Conservation (phyloP, 1,139 yeast genomes). For the Tardiomyces blankii region DNA sequence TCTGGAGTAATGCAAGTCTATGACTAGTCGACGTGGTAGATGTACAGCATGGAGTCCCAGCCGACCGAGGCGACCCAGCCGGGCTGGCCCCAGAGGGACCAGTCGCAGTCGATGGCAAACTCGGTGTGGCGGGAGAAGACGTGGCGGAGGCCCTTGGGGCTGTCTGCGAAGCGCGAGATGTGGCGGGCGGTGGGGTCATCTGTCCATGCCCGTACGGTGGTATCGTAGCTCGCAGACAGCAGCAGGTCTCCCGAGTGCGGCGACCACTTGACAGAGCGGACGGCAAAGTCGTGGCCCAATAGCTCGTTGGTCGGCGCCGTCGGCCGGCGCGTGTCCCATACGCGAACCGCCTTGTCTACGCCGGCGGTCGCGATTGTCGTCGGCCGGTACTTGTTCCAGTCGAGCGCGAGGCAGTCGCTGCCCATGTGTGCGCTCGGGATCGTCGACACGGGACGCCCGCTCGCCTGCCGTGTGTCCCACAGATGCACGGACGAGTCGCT, state of each 20-base stretch:
- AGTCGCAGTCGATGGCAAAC: slow-evolving; percentile 91
- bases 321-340: slow-evolving; percentile 75
- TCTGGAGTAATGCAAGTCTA: no score
- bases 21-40: slow-evolving; percentile 38
- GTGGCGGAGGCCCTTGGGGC: slow-evolving; percentile 38
- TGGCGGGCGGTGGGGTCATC: slow-evolving; percentile 30
- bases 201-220: slow-evolving; percentile 82
- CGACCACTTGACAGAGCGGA: slow-evolving; percentile 74
- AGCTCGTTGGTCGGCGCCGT: slow-evolving; percentile 64
- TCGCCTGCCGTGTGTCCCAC: slow-evolving; percentile 59
- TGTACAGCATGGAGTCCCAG: slow-evolving; percentile 91
- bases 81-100: slow-evolving; percentile 93
- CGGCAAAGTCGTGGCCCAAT: slow-evolving; percentile 83
- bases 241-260: slow-evolving; percentile 72
- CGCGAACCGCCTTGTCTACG: slow-evolving; percentile 69
- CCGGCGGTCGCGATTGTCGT: slow-evolving; percentile 79
- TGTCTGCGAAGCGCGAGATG: slow-evolving; percentile 33
- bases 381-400: slow-evolving; percentile 83
- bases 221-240: slow-evolving; percentile 77
- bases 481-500: slow-evolving; percentile 70
- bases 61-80: slow-evolving; percentile 95
- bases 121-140: slow-evolving; percentile 69
- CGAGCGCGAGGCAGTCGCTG: slow-evolving; percentile 67
- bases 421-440: slow-evolving; percentile 55
- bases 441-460: slow-evolving; percentile 19